phyloP scores from a whole-genome alignment of 441 rosid genomes.

The Macaranga tanarius region DNA sequence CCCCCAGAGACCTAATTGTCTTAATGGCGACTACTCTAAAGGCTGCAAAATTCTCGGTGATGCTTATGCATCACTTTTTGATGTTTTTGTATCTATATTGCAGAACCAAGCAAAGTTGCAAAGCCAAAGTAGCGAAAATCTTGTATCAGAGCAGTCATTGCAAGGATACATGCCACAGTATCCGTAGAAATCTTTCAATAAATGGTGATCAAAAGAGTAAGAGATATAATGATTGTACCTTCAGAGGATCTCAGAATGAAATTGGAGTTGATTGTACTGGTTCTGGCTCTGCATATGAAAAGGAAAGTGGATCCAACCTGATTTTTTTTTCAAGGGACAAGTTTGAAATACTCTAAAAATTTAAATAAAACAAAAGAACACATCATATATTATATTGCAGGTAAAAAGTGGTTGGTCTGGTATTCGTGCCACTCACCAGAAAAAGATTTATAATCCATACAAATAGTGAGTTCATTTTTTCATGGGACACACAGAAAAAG shows the following conservation, averaged over 20 bases:
- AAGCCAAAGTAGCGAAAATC: constrained; percentile 28
- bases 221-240: constrained; percentile 35
- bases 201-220: constrained; percentile 42
- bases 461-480: too few species aligned
- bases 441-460: too few species aligned
- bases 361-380: too few species aligned
- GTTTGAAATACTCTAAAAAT: too few species aligned
- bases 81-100: constrained; percentile 57
- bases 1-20: constrained; percentile 74
- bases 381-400: too few species aligned
- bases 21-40: constrained; percentile 60
- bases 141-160: constrained; percentile 24
- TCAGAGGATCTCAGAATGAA: constrained; percentile 43
- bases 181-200: constrained; percentile 19
- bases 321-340: too few species aligned
- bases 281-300: constrained; percentile 25
- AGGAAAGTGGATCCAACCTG: constrained; percentile 21
- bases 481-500: too few species aligned
- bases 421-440: too few species aligned
- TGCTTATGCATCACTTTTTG: constrained; percentile 79
- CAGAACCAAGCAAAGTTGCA: constrained; percentile 38
- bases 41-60: constrained; percentile 71
- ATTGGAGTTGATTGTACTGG: constrained; percentile 21
- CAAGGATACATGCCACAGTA: constrained; percentile 26
- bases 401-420: too few species aligned